A percentile compares a stretch with the other conserved stretches of the same genome.
Conservation (phyloP, 1,284 basidiomycete species). For the Puccinia horiana region DNA sequence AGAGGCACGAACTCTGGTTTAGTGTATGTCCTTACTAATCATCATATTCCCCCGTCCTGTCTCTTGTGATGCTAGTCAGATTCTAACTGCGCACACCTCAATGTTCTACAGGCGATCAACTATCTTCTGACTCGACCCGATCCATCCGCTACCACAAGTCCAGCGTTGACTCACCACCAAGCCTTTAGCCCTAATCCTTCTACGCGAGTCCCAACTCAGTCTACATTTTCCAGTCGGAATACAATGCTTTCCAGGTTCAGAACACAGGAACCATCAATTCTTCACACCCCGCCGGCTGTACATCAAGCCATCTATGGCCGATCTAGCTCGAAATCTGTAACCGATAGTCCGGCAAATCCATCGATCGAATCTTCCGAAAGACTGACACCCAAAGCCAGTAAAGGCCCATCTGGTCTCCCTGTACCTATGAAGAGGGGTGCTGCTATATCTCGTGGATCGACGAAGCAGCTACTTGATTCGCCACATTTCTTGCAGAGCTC, state of each 20-base stretch:
- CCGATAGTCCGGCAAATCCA: conserved; percentile 6
- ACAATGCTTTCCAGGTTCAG: conserved; percentile 67
- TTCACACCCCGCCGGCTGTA: conserved; percentile 64
- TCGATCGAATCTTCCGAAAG: conserved; percentile 36
- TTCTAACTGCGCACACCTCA: not conserved
- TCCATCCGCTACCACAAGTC: conserved; percentile 60
- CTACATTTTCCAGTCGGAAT: conserved; percentile 68
- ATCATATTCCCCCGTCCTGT: conserved; percentile 42
- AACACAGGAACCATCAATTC: conserved; percentile 65
- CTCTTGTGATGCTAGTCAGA: not conserved
- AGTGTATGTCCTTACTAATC: conserved; percentile 61
- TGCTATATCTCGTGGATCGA: conserved; percentile 29
- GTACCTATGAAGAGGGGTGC: conserved; percentile 25
- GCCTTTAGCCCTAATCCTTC: conserved; percentile 45
- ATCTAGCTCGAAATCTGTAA: not conserved
- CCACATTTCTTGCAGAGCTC: not conserved
- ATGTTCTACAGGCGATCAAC: conserved; percentile 69
- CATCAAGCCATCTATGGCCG: conserved; percentile 41
- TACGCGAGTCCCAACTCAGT: conserved; percentile 57
- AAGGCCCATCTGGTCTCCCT: conserved; percentile 51
- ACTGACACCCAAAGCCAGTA: conserved; percentile 46
- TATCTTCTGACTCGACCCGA: conserved; percentile 75
- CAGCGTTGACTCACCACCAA: conserved; percentile 40
- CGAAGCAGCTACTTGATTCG: conserved; percentile 6
- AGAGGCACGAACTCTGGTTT: conserved; percentile 94